Conservation (phyloP, 2,329 filamentous ascomycete genomes). For the Aspergillus calidoustus region DNA sequence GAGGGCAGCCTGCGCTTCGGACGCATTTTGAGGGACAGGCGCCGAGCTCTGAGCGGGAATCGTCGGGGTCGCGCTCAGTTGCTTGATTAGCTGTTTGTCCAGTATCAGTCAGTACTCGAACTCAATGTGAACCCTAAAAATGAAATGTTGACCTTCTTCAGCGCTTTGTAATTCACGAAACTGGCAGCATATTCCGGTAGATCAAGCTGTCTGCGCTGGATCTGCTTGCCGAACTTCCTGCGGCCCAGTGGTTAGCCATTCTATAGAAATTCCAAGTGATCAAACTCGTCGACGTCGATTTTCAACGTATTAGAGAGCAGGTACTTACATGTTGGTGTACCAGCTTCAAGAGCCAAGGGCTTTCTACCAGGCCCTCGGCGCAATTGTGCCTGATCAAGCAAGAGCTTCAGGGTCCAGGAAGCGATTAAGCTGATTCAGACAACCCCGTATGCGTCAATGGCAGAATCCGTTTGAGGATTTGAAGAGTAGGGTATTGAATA, state of each 20-base stretch:
- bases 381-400: conserved; percentile 11
- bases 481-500: not conserved
- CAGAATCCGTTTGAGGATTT: conserved; percentile 1
- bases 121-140: conserved; percentile 3
- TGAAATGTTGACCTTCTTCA: conserved; percentile 78
- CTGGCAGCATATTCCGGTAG: conserved; percentile 98
- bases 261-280: no score
- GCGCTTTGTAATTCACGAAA: conserved; percentile 98
- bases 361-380: conserved; percentile 17
- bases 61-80: conserved; percentile 88
- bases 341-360: conserved; percentile 13
- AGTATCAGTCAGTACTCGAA: conserved; percentile 33
- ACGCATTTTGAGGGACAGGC: conserved; percentile 46
- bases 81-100: conserved; percentile 85
- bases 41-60: conserved; percentile 74
- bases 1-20: conserved; percentile 83
- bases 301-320: not conserved
- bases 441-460: conserved; percentile 11
- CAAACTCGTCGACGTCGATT: no score
- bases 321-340: conserved; percentile 29
- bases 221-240: conserved; percentile 99
- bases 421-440: conserved; percentile 3
- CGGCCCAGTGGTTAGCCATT: conserved; percentile 18
- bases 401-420: conserved; percentile 3
- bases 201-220: conserved; percentile 98